Percentiles rank a stretch among this genome's conserved stretches.
These are phyloP conservation scores for Phytophthora multivora DNA, from an alignment of 352 stramenopile species.

Conservation along the genomic window DNA sequence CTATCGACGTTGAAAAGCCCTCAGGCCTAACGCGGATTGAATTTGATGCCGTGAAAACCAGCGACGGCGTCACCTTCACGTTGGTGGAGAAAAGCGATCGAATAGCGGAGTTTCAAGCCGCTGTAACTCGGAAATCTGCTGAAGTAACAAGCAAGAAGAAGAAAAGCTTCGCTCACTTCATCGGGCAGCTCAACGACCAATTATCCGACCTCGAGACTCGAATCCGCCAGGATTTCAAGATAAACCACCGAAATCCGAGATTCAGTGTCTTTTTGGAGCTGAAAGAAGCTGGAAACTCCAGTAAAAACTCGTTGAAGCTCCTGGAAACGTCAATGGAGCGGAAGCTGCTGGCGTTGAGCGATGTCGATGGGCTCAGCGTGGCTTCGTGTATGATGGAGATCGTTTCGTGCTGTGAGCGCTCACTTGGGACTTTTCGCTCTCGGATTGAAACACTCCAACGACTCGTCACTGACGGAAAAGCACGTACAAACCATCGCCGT, in stretches of 20 bases:
- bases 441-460: conserved; percentile 39
- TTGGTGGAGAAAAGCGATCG: conserved; percentile 35
- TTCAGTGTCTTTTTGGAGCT: conserved; percentile 23
- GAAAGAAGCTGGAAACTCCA: not conserved
- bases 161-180: conserved; percentile 31
- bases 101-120: conserved; percentile 30
- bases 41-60: conserved; percentile 20
- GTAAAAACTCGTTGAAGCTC: conserved; percentile 1
- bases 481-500: conserved; percentile 64
- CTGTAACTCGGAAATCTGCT: not conserved
- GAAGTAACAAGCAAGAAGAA: conserved; percentile 17
- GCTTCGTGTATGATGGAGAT: conserved; percentile 68
- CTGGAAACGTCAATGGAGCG: conserved; percentile 19
- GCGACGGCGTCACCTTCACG: not conserved
- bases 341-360: conserved; percentile 47
- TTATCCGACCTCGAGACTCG: conserved; percentile 11
- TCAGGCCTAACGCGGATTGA: conserved; percentile 23
- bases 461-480: conserved; percentile 43
- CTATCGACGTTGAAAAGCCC: not conserved
- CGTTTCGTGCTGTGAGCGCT: conserved; percentile 46
- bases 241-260: conserved; percentile 17
- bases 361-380: conserved; percentile 64
- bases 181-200: conserved; percentile 17
- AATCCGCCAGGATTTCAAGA: conserved; percentile 27
- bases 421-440: conserved; percentile 35